Evolutionary conservation across 2,329 filamentous ascomycete species (phyloP), one percentile per base, ranked within the genome.

Genomic region (Endocalyx cinctus): DNA sequence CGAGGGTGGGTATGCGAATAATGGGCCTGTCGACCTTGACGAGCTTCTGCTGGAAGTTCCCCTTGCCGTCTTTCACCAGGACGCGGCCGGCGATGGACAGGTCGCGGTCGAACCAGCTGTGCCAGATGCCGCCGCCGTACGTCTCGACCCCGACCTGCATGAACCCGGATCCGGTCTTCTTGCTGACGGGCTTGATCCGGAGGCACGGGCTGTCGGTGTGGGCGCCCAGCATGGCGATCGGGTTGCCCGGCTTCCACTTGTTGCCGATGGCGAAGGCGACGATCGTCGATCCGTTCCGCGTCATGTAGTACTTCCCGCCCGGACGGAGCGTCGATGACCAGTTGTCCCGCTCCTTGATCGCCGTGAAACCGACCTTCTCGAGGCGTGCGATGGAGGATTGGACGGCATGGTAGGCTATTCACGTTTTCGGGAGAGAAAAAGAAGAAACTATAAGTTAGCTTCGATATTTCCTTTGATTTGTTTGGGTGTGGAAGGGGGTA

Each of bases 51-150:
- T 81, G 77, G 45, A 94, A 85, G 44, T 75, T 80, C 32, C 84
- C 86, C 38, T 84, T 74, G 29, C 73, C 74, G 37, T 81, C 80
- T 49, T 76, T 79, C 35, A 92, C 85, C 69, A 97, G 82, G 11
- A 86, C 86, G 39, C 92, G 77, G 7, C 92, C 92, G 19, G 92
- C 92, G 34, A 97, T 79, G 50, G 86, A 84, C 42, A 98, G 69
- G 59, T 98, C 92, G 31, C 92, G 82, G 60, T 98, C 92, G 56
- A 98, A 98, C 92, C 84, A 98, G 29, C 87, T 94, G 63, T 96
- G 89, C 90, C 90, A 97, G 53, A 97, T 82, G 35, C 92, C 92
- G 41, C 92, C 92, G 33, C 92, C 92, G 55, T 98, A 98, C 2
- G 87, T 90, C 70, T 98, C 92, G 32, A 96, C 90, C 33, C 89